Percentiles rank a stretch among this genome's conserved stretches.
Conservation (phyloP, 441 rosid genomes). For the Adansonia madagascariensis region DNA sequence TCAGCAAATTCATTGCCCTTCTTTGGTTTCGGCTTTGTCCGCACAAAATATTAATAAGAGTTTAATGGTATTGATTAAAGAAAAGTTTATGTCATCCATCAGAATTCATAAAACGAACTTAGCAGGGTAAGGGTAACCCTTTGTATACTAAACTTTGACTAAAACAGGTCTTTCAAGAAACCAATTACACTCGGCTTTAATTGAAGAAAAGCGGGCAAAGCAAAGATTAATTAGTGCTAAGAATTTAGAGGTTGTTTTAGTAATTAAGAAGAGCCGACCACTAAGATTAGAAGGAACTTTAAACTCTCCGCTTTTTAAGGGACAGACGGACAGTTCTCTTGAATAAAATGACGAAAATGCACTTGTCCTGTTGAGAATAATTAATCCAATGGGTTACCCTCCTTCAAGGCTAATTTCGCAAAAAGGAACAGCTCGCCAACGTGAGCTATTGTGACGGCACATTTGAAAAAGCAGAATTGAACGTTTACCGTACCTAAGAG, state of each 20-base stretch:
- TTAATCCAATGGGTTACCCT: background rate
- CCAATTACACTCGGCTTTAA: background rate
- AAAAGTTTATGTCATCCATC: too few relatives aligned
- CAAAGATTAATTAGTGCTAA: background rate
- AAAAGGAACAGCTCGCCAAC: background rate
- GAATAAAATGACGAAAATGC: constrained; percentile 10
- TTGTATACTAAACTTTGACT: background rate
- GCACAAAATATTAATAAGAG: too few relatives aligned
- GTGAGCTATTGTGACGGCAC: constrained; percentile 9
- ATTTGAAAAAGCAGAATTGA: background rate
- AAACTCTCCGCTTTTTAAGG: background rate
- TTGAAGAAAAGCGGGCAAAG: background rate
- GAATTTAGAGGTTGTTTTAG: background rate
- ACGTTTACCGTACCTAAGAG: constrained; percentile 19
- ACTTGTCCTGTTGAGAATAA: background rate
- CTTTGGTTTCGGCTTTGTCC: background rate
- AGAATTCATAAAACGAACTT: too few relatives aligned
- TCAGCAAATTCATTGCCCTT: background rate
- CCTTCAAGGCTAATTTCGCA: constrained; percentile 20
- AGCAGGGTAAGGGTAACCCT: too few relatives aligned
- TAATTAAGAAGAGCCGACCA: background rate
- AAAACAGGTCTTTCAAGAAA: background rate
- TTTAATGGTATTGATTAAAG: too few relatives aligned
- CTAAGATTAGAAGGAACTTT: background rate
- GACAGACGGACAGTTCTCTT: background rate